Evolutionary conservation across 2,329 filamentous ascomycete species (phyloP), one percentile per base, ranked within the genome.

Genomic region (Pyrenophora graminea): DNA sequence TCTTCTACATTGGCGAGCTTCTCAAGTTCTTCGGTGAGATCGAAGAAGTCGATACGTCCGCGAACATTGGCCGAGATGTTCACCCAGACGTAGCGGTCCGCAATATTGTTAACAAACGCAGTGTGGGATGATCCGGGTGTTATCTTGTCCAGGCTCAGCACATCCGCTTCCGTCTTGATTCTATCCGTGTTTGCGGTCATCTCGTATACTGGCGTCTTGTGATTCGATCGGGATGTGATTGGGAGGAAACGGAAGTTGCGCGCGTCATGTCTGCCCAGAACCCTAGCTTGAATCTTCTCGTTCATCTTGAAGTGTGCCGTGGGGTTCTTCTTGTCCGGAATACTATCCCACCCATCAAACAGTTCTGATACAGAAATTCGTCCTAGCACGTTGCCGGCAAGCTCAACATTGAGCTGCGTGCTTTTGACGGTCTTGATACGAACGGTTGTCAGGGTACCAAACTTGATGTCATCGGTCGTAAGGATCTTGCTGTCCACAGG

Each of bases 51-150:
- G 48, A 99, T 84, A 43, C 91, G 85, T 48, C 94, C 94, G 52
- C 92, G 87, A 13, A 99, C 86, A 45, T 88, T 90, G 6, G 94
- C 91, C 1, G 92, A 91, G 18, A 99, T 76, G 67, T 91, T 97
- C 39, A 95, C 88, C 93, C 94, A 97, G 18, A 96, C 80, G 67
- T 84, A 89, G 58, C 90, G 86, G 23, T 89, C 82, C 18, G 83
- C 83, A 55, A 93, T 80, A 68, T 97, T 97, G 79, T 97, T 99
- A 69, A 99, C 85, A 67, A 93, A 97, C 1, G 88, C 92, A 43
- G 95, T 74, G 73, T 89, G 85, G 2, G 82, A 83, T 15, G 88
- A 86, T 15, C 88, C 91, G 43, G 84, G 77, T 63, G 87, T 80
- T 55, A 99, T 77, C 53, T 89, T 84, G 21, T 90, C 85, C 27